These are phyloP conservation scores for Lachancea mirantina DNA, from an alignment of 805 yeast species.

Conservation along the genomic window DNA sequence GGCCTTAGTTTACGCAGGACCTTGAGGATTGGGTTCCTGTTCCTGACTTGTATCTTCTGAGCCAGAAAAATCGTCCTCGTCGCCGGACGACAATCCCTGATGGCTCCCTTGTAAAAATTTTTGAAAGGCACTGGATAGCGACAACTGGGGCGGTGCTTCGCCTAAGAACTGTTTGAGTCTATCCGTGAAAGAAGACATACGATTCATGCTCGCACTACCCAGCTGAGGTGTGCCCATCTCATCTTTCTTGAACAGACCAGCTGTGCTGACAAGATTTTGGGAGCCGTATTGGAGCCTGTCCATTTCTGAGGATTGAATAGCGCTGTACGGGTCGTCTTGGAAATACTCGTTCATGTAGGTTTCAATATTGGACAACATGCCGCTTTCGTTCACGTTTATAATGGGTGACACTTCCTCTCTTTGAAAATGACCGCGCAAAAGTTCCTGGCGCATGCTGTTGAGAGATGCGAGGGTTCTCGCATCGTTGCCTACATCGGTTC, in stretches of 20 bases:
- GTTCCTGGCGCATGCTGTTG: constrained; percentile 9
- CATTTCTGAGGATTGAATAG: constrained; percentile 1
- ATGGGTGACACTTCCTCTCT: constrained; percentile 20
- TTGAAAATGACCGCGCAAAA: constrained; percentile 19
- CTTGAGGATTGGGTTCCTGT: too few relatives aligned
- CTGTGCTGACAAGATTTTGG: constrained; percentile 16
- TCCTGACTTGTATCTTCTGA: too few relatives aligned
- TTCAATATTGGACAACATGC: constrained; percentile 16
- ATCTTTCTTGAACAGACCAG: constrained; percentile 11
- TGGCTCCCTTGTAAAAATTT: constrained; percentile 9
- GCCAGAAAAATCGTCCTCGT: constrained; percentile 10
- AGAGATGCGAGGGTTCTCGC: constrained; percentile 2
- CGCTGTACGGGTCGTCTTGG: constrained; percentile 10
- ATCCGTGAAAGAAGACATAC: constrained; percentile 14
- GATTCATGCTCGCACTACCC: constrained; percentile 10
- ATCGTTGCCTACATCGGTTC: constrained; percentile 2
- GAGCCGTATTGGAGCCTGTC: constrained; percentile 12
- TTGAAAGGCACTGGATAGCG: constrained; percentile 10
- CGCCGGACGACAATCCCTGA: constrained; percentile 11
- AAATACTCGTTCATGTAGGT: constrained; percentile 17
- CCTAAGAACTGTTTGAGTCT: constrained; percentile 14
- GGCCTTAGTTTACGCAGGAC: too few relatives aligned
- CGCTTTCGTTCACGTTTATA: constrained; percentile 14
- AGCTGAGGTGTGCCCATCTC: background rate
- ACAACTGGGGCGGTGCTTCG: constrained; percentile 10